These are phyloP conservation scores for Ensete glaucum DNA, from an alignment of 176 grass and related monocot species.

Conservation along the genomic window DNA sequence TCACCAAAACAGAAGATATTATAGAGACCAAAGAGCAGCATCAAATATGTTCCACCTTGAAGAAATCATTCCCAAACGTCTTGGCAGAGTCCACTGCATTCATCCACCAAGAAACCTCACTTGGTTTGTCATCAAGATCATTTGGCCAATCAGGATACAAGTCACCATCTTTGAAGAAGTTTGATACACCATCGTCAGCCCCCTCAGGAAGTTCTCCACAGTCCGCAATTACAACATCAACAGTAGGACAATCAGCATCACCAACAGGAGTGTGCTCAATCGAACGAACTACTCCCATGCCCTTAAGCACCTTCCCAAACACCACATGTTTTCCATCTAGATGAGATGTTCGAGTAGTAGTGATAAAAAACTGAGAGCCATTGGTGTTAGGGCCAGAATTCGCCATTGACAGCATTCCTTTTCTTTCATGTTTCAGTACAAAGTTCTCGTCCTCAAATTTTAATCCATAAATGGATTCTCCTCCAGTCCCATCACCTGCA, in stretches of 20 bases:
- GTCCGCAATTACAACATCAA: constrained; percentile 56
- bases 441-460: constrained; percentile 95
- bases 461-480: constrained; percentile 78
- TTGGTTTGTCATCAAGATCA: constrained; percentile 74
- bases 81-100: constrained; percentile 68
- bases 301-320: constrained; percentile 81
- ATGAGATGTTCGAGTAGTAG: constrained; percentile 74
- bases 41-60: constrained; percentile 46
- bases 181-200: constrained; percentile 53
- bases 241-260: constrained; percentile 41
- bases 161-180: constrained; percentile 85
- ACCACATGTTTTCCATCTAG: constrained; percentile 86
- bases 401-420: constrained; percentile 96
- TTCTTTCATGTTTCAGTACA: constrained; percentile 77
- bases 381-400: constrained; percentile 72
- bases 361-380: constrained; percentile 96
- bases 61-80: constrained; percentile 73
- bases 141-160: constrained; percentile 91
- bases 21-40: too few relatives aligned
- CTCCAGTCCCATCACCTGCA: constrained; percentile 75
- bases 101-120: constrained; percentile 87
- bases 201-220: constrained; percentile 83
- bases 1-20: too few relatives aligned
- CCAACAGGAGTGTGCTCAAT: constrained; percentile 62
- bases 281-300: constrained; percentile 72